Evolutionary conservation across 2,329 filamentous ascomycete species (phyloP), one percentile per base, ranked within the genome.

Genomic region (Thielaviopsis cerberus): DNA sequence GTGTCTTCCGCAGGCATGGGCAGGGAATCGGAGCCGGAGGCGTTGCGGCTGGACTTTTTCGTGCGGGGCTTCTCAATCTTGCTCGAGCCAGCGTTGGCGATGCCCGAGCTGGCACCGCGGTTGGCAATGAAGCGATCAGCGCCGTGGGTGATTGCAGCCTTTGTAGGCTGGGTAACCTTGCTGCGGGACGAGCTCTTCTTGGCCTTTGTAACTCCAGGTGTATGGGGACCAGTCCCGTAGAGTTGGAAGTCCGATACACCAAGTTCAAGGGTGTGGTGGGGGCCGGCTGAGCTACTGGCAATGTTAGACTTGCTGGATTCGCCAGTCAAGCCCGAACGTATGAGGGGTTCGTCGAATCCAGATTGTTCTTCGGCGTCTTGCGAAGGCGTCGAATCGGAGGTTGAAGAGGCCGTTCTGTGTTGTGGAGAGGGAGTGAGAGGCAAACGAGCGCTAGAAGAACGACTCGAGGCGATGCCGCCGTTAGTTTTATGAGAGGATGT

Each of bases 301-400:
- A 96, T 96, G 76, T 96, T 97, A 61, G 90, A 96, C 76, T 97
- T 97, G 68, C 90, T 89, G 1, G 91, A 96, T 68, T 92, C 86
- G 70, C 87, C 84, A 48, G 79, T 85, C 62, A 82, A 77, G 61
- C 71, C 72, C 1, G 78, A 83, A 67, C 85, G 86, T 62, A 85
- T 78, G 67, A 95, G 85, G 68, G 34, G n/a, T 41, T 41, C 34
- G 11, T 41, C 34, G 34, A 41, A 41, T 17, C 34, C 71, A 67
- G 72, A 78, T 69, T 69, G 79, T 72, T 78, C 85, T 48, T 88
- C 88, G 1, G 86, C 90, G 69, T 82, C 88, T 0, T 86, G 86
- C n/a, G 86, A 89, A 0, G 87, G 86, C n/a, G 86, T 89, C 13
- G 82, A 81, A 69, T 79, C 76, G 60, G 78, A 68, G 67, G 77